Percentiles rank a stretch among this genome's conserved stretches.
These are phyloP conservation scores for Leishmania gerbilli DNA, from an alignment of 208 protist genomes.

Conservation along the genomic window DNA sequence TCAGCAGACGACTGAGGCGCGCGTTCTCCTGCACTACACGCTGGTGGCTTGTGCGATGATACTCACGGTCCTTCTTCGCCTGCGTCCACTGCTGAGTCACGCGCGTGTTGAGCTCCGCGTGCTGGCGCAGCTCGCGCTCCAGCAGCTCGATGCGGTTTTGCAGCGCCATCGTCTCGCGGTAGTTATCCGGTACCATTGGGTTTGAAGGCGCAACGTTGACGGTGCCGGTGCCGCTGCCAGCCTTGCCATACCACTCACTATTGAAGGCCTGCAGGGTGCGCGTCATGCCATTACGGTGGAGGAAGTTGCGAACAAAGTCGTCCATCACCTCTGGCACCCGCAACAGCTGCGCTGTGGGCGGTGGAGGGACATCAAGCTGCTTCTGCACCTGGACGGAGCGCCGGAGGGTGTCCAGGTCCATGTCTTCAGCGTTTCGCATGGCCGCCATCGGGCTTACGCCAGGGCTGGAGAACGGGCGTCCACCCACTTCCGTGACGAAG, in stretches of 20 bases:
- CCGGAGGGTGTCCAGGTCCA: constrained; percentile 68
- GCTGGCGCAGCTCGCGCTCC: constrained; percentile 77
- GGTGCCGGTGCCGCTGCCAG: constrained; percentile 24
- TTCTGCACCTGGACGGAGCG: constrained; percentile 59
- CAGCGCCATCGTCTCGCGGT: constrained; percentile 83
- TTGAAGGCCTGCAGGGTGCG: constrained; percentile 87
- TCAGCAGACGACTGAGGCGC: constrained; percentile 68
- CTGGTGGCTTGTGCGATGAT: constrained; percentile 88
- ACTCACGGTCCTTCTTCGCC: constrained; percentile 89
- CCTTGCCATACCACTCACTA: constrained; percentile 80
- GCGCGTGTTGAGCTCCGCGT: constrained; percentile 79
- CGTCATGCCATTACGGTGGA: constrained; percentile 80
- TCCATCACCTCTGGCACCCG: constrained; percentile 92
- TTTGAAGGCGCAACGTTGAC: constrained; percentile 48
- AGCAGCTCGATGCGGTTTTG: constrained; percentile 78
- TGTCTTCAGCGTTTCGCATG: constrained; percentile 34
- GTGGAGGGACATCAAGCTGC: constrained; percentile 52
- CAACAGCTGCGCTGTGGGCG: constrained; percentile 81
- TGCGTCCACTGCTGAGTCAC: constrained; percentile 77
- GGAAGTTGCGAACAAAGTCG: constrained; percentile 94
- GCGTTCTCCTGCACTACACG: constrained; percentile 90
- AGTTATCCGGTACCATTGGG: constrained; percentile 83
- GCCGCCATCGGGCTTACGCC: background rate
- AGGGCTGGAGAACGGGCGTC: background rate
- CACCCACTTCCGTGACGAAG: background rate